phyloP scores from a whole-genome alignment of 352 stramenopile species.

The Phytopythium vexans region DNA sequence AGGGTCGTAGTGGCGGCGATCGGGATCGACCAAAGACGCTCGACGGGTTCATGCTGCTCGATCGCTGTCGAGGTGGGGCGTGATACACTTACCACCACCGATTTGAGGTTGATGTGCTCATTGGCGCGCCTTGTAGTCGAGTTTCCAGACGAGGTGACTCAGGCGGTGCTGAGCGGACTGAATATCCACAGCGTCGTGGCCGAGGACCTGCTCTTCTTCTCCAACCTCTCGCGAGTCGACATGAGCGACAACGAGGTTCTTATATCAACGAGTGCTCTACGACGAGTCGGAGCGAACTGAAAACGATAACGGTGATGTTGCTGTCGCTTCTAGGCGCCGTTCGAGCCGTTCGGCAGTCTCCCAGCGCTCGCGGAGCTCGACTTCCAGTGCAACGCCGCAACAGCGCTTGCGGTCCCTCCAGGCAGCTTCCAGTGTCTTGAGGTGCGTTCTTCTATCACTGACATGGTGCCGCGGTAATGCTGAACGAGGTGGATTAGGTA shows the following conservation, averaged over 20 bases:
- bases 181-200: constrained; percentile 58
- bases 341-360: constrained; percentile 66
- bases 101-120: background rate
- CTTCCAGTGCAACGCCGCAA: constrained; percentile 78
- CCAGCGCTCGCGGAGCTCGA: constrained; percentile 66
- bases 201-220: constrained; percentile 80
- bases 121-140: constrained; percentile 35
- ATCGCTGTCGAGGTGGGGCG: constrained; percentile 57
- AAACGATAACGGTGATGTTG: background rate
- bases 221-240: constrained; percentile 62
- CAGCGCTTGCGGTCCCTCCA: constrained; percentile 27
- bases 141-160: constrained; percentile 73
- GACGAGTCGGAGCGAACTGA: background rate
- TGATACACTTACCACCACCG: background rate
- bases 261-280: background rate
- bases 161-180: constrained; percentile 58
- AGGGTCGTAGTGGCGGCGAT: constrained; percentile 15
- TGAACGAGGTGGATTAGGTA: too few species aligned
- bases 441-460: too few species aligned
- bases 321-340: constrained; percentile 24
- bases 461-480: too few species aligned
- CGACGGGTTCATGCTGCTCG: constrained; percentile 76
- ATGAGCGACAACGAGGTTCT: constrained; percentile 82
- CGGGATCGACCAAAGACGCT: constrained; percentile 42
- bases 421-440: constrained; percentile 69